Evolutionary conservation across 192 early-diverging fungal genomes (phyloP), one percentile per base, ranked within the genome.

Genomic region (Funneliformis geosporum): DNA sequence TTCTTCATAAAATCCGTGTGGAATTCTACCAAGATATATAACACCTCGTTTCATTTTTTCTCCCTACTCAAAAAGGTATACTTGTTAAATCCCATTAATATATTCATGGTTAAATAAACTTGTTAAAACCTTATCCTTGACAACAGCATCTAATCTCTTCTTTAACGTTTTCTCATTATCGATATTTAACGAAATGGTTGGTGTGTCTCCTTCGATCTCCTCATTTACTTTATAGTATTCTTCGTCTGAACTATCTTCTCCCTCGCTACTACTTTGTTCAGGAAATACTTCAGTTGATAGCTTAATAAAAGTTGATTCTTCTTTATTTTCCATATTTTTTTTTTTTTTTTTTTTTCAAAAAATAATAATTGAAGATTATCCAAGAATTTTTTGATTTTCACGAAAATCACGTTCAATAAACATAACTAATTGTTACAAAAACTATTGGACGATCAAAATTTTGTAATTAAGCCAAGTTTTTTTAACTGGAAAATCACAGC

Each of bases 1-100:
- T 39, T 93, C 84, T 83, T 99, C 98, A 85, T 96, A 95, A 85
- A 99, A 99, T 21, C 96, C 96, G 75, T 98, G 95, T 7, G 98
- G 98, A 69, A 99, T 94, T 59, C 94, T 92, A 67, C 95, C 94
- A 71, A 99, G 83, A 83, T 96, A 98, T 18, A 98, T 82, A 11
- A 95, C 93, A 50, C 96, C 96, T 27, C 89, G 85, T 65, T 79
- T 84, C 73, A 39, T 79, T 80, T 73, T 79, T 27, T 72, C 50
- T 18, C 50, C 50, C 50, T 55, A 55, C 5, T 12, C 46, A 47
- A 47, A 16, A 4, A 14, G 5, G 5, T 18, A 21, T 18, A 55
- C 33, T 33, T 33, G 33, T 33, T 33, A 33, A 33, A 33, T 33
- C 33, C 33, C 2, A 33, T 33, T 33, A 33, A 33, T 33, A 33